Conservation (phyloP, 179 eudicot genomes). For the Carnegiea gigantea region DNA sequence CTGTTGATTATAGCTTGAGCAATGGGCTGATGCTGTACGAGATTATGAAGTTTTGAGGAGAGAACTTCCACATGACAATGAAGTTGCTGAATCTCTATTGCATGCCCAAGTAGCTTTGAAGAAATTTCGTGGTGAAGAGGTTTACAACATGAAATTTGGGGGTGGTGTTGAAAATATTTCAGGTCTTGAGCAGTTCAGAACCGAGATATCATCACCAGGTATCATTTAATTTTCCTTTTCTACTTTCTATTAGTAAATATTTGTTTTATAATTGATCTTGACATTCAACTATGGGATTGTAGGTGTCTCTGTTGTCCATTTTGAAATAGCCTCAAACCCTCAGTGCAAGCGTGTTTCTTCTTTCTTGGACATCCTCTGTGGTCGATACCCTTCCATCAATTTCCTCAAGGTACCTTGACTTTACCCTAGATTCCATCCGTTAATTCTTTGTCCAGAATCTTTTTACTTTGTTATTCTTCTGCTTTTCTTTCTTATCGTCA, state of each 20-base stretch:
- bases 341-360: slow-evolving; percentile 63
- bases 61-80: slow-evolving; percentile 67
- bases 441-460: not conserved
- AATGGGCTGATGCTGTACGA: slow-evolving; percentile 77
- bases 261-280: not conserved
- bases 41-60: slow-evolving; percentile 73
- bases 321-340: slow-evolving; percentile 41
- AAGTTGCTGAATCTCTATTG: slow-evolving; percentile 76
- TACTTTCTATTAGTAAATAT: not conserved
- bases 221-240: not conserved
- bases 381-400: slow-evolving; percentile 66
- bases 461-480: not conserved
- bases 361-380: slow-evolving; percentile 55
- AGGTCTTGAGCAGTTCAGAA: slow-evolving; percentile 66
- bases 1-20: slow-evolving; percentile 62
- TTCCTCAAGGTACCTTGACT: slow-evolving; percentile 58
- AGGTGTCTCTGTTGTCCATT: slow-evolving; percentile 81
- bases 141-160: slow-evolving; percentile 72
- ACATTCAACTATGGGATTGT: slow-evolving; percentile 19
- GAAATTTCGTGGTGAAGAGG: slow-evolving; percentile 87
- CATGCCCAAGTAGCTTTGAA: slow-evolving; percentile 84
- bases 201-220: slow-evolving; percentile 74
- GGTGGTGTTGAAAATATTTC: slow-evolving; percentile 65
- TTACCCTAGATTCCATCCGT: not conserved
- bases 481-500: not conserved